Evolutionary conservation across 2,329 filamentous ascomycete genomes (phyloP), one percentile per base, ranked within the genome.

Genomic region (Parastagonospora nodorum): DNA sequence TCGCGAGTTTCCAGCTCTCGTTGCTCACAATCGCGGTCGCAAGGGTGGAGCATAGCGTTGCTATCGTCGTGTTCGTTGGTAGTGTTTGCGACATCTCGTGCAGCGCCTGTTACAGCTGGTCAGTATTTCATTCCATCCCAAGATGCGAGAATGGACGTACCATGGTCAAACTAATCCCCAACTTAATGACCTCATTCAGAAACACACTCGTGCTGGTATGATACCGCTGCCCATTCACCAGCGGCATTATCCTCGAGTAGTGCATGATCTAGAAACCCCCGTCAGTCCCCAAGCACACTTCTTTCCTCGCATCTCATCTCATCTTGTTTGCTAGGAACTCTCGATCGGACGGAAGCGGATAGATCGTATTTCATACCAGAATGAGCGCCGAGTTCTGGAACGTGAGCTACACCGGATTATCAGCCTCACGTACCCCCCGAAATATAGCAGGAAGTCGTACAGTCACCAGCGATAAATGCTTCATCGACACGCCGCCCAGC

Each of bases 131-230:
- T 5, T 5, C 19, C 19, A 24, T 24, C 19, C 19, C 19, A 24
- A 24, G 19, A 24, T 24, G 19, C 5, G 8, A 16, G 12, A 36
- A 4, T 7, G 10, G 4, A 12, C 49, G 2, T 57, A 66, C 63
- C 72, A 97, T 88, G 5, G 89, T 91, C 36, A 97, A 79, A 62
- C 90, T 95, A 48, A 97, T 85, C 32, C 87, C 84, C 30, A 97
- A 83, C 75, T 97, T 97, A 64, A 97, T 83, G 40, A 96, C 83
- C 76, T 99, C 94, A 74, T 92, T 94, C 57, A 97, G 81, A 71
- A 97, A 90, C 47, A 99, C 90, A 37, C 93, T 92, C 8, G 94
- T 97, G 36, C 92, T 97, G 33, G 93, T 88, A 64, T 94, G 90
- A 75, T 97, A 97, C 71, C 92, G 88, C 68, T 92, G 90, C 60